Evolutionary conservation across 768 basidiomycete genomes (phyloP).

Genomic region (Auricularia cornea): DNA sequence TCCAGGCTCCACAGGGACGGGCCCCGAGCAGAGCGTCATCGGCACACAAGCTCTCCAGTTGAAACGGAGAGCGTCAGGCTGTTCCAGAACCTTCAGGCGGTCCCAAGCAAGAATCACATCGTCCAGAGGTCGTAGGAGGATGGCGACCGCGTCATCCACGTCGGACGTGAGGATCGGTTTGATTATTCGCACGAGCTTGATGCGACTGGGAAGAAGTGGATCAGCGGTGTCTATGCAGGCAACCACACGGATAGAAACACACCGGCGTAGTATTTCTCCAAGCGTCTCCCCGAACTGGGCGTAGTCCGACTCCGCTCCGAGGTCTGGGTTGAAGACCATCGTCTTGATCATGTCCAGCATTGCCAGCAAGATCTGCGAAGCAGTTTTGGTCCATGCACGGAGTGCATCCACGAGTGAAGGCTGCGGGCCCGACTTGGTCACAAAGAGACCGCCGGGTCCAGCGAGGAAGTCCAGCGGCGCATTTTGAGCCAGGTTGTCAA

Average conservation of each 20-base stretch:
- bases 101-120: background rate
- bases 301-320: background rate
- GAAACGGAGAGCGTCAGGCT: background rate
- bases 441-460: background rate
- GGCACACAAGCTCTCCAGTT: background rate
- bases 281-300: background rate
- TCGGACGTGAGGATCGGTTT: background rate
- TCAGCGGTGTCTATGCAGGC: background rate
- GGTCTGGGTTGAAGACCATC: too few relatives aligned
- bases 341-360: too few relatives aligned
- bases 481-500: background rate
- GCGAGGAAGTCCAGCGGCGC: background rate
- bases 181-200: background rate
- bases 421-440: background rate
- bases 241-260: background rate
- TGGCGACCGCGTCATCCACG: background rate
- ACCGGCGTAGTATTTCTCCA: background rate
- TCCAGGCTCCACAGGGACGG: background rate
- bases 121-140: background rate
- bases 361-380: background rate
- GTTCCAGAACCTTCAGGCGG: background rate
- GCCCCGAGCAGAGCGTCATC: background rate
- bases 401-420: background rate
- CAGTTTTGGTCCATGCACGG: background rate
- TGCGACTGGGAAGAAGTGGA: background rate